Evolutionary conservation across 2,329 filamentous ascomycete genomes (phyloP), one percentile per base, ranked within the genome.

Genomic region (Trichoderma breve): DNA sequence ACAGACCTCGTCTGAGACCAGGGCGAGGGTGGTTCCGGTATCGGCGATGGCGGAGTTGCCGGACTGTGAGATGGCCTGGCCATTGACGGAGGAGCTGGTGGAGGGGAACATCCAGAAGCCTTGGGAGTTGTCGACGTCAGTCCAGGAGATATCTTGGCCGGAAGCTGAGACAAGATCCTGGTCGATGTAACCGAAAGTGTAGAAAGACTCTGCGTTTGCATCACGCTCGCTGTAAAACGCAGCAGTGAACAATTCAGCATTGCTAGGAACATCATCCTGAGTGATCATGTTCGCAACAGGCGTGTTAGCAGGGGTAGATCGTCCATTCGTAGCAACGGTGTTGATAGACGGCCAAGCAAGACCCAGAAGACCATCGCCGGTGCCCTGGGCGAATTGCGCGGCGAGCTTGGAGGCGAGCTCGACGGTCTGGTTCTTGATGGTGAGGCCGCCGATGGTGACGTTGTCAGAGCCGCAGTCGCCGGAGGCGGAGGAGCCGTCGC

Each of bases 151-250:
- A 3, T 85, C 76, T 34, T 92, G 92, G 3, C 80, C 84, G 79
- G 91, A 92, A 76, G 92, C 89, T 69, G 82, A 82, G 36, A 69
- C 55, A 4, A 69, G 65, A 83, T 88, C 90, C 1, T 76, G 77
- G 78, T 95, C 91, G 76, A 95, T 90, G 75, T 81, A 86, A 73
- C 93, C 93, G 76, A 95, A 95, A 76, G 93, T 90, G 81, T 93
- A 95, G 47, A 68, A 76, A 62, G 71, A 79, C 78, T 71, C 79
- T 81, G 70, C 72, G 83, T 88, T 58, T 83, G 83, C 70, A 82
- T 79, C 79, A 28, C 82, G 76, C 64, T 82, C 80, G 47, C 78
- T 80, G 0, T 79, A 79, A 36, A 82, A 82, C 0, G 81, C 69
- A 2, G 79, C 78, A 43, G 73, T 73, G 12, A 78, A 81, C n/a